phyloP scores from a whole-genome alignment of 1,139 yeast genomes.

The Nakaseomyces delphensis region DNA sequence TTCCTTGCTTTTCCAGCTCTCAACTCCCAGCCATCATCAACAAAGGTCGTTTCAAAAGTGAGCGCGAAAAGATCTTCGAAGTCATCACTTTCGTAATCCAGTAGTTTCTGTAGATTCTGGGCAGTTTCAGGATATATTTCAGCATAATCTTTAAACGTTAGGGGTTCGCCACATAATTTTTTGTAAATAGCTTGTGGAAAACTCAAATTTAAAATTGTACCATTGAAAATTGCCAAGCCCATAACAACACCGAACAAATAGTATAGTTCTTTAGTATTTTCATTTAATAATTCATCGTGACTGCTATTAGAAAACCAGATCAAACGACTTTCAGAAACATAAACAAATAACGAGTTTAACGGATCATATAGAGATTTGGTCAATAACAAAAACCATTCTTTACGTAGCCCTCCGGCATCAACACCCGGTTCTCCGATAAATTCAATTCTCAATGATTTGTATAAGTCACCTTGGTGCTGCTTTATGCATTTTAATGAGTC shows the following conservation, averaged over 20 bases:
- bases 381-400: slow-evolving; percentile 82
- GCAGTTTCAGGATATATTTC: slow-evolving; percentile 64
- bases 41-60: slow-evolving; percentile 40
- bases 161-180: slow-evolving; percentile 50
- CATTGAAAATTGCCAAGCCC: slow-evolving; percentile 85
- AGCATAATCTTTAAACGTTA: slow-evolving; percentile 54
- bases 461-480: slow-evolving; percentile 46
- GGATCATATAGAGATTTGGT: slow-evolving; percentile 64
- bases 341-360: slow-evolving; percentile 50
- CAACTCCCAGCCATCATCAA: slow-evolving; percentile 34
- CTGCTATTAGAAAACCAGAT: slow-evolving; percentile 65
- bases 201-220: slow-evolving; percentile 70
- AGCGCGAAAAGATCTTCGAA: slow-evolving; percentile 41
- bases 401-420: slow-evolving; percentile 89
- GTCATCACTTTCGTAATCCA: slow-evolving; percentile 41
- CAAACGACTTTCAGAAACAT: slow-evolving; percentile 58
- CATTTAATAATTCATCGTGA: slow-evolving; percentile 26
- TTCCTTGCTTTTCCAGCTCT: slow-evolving; percentile 7
- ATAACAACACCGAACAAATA: slow-evolving; percentile 75
- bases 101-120: slow-evolving; percentile 45
- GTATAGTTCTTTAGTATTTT: slow-evolving; percentile 39
- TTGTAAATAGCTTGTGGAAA: slow-evolving; percentile 75
- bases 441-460: slow-evolving; percentile 67
- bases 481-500: slow-evolving; percentile 70
- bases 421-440: slow-evolving; percentile 84